Percentiles rank a stretch among this genome's conserved stretches.
These are phyloP conservation scores for Cladorrhinum samala DNA, from an alignment of 495 filamentous ascomycete genomes.

Conservation along the genomic window DNA sequence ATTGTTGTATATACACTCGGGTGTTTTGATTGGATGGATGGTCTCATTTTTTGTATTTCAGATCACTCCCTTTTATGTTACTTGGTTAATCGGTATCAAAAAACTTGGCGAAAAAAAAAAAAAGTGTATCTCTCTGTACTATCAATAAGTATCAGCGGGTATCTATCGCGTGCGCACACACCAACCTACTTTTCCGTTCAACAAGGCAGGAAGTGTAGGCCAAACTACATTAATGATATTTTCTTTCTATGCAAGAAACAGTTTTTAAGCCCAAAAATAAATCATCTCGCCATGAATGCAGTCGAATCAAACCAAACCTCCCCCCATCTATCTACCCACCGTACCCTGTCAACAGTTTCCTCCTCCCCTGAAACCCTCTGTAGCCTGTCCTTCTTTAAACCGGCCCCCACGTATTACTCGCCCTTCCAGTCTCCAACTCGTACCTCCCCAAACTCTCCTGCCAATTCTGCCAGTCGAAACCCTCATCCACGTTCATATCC, in stretches of 20 bases:
- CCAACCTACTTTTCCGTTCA: neutral
- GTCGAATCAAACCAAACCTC: too few species aligned
- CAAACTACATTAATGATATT: too few species aligned
- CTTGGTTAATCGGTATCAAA: too few species aligned
- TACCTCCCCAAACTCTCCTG: conserved; percentile 34
- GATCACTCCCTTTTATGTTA: too few species aligned
- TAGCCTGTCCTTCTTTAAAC: neutral
- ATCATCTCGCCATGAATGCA: neutral
- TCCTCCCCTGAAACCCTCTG: neutral
- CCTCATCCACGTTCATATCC: conserved; percentile 37
- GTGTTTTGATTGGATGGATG: too few species aligned
- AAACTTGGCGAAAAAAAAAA: neutral
- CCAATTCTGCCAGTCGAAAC: conserved; percentile 45
- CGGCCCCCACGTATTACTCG: conserved; percentile 17
- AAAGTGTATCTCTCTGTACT: too few species aligned
- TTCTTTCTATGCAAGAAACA: too few species aligned
- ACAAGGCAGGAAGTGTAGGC: too few species aligned
- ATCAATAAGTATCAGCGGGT: neutral
- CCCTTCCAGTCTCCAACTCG: conserved; percentile 24
- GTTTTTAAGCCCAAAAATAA: neutral
- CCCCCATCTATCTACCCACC: too few species aligned
- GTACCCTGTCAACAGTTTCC: too few species aligned
- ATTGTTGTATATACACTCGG: too few species aligned
- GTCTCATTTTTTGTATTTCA: too few species aligned
- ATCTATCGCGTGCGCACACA: neutral